A percentile compares a stretch with the other conserved stretches of the same genome.
These are phyloP conservation scores for Flaveria bidentis DNA, from an alignment of 129 eudicot genomes.

Conservation along the genomic window DNA sequence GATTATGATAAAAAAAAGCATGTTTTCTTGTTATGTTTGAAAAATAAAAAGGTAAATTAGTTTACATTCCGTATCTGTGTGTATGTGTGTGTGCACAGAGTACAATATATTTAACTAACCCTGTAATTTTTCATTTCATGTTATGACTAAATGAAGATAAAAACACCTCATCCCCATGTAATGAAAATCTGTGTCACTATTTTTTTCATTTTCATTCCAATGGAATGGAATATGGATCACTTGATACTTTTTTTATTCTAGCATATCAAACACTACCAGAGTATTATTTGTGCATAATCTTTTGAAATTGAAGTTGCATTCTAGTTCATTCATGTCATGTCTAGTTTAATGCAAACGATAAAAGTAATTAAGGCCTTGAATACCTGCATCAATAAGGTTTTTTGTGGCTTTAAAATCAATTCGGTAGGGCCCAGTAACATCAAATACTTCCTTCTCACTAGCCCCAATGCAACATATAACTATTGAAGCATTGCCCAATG, in stretches of 20 bases:
- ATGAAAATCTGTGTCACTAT: not conserved
- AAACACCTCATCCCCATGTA: not conserved
- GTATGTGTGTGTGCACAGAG: not conserved
- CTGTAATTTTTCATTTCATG: not conserved
- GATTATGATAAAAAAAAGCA: not conserved
- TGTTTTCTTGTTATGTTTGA: not conserved
- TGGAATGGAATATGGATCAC: not conserved
- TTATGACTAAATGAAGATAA: not conserved
- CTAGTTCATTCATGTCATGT: constrained; percentile 12
- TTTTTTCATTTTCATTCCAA: not conserved
- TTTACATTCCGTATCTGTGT: not conserved
- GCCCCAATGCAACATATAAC: constrained; percentile 98
- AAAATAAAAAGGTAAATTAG: not conserved
- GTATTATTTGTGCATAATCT: constrained; percentile 1
- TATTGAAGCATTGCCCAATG: constrained; percentile 67
- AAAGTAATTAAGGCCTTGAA: constrained; percentile 17
- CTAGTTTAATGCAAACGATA: constrained; percentile 3
- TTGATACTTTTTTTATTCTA: not conserved
- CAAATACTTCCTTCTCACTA: constrained; percentile 90
- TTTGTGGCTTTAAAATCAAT: constrained; percentile 92
- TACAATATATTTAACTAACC: not conserved
- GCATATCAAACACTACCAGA: not conserved
- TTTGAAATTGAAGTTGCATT: constrained; percentile 4
- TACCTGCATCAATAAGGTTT: constrained; percentile 94
- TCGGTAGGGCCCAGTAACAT: constrained; percentile 90